Evolutionary conservation across 1,284 basidiomycete species (phyloP).

Genomic region (Flammula alnicola): DNA sequence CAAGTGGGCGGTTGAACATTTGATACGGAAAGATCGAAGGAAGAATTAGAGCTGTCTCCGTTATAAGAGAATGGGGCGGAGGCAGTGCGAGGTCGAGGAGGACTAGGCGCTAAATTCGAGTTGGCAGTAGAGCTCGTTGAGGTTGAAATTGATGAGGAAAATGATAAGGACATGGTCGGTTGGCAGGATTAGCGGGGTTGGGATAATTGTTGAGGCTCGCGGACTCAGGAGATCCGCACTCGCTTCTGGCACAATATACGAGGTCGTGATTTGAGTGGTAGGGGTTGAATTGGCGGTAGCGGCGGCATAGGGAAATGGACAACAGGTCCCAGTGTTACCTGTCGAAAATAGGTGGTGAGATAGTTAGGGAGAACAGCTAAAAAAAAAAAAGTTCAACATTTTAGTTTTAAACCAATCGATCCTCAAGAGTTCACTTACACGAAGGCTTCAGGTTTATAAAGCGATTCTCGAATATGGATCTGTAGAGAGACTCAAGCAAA

Average conservation of each 20-base stretch:
- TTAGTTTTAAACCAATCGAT: constrained; percentile 7
- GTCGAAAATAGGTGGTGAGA: constrained; percentile 73
- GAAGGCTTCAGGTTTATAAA: constrained; percentile 72
- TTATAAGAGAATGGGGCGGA: constrained; percentile 37
- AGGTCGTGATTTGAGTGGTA: constrained; percentile 51
- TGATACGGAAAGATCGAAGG: constrained; percentile 10
- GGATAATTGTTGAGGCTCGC: constrained; percentile 35
- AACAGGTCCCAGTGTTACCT: constrained; percentile 63
- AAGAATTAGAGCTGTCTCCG: constrained; percentile 27
- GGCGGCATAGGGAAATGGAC: constrained; percentile 73
- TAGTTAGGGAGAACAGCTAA: constrained; percentile 70
- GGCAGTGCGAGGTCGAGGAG: constrained; percentile 35
- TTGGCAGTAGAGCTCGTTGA: constrained; percentile 33
- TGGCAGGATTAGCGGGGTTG: constrained; percentile 28
- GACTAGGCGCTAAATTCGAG: constrained; percentile 31
- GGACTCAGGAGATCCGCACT: constrained; percentile 38
- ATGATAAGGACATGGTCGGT: constrained; percentile 51
- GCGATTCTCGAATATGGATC: constrained; percentile 64
- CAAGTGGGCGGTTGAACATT: not conserved
- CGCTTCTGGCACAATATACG: constrained; percentile 38
- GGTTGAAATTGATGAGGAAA: constrained; percentile 46
- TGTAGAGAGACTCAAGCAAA: constrained; percentile 65
- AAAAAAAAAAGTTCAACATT: too few species aligned
- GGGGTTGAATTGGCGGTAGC: constrained; percentile 63
- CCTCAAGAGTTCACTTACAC: constrained; percentile 38